Conservation (phyloP, 202 grass and related monocot genomes). For the Carex sylvatica region DNA sequence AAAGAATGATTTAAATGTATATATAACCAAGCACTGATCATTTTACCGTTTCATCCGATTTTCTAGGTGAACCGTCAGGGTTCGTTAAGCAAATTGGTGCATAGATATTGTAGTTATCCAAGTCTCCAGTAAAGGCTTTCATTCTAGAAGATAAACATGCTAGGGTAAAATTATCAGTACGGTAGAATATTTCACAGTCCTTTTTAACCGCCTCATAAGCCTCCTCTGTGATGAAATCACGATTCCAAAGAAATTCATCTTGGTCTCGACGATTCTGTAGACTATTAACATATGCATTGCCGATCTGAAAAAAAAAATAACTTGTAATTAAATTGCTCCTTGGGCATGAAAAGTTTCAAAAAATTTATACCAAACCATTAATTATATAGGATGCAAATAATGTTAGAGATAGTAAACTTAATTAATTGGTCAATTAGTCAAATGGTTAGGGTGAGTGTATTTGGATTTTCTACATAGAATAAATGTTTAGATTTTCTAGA, state of each 20-base stretch:
- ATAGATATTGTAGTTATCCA: conserved; percentile 47
- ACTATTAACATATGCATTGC: conserved; percentile 39
- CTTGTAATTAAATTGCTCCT: background rate
- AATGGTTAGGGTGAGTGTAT: too few species aligned
- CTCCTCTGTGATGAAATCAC: conserved; percentile 67
- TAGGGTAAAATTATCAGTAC: background rate
- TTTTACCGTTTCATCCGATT: conserved; percentile 21
- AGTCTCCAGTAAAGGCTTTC: background rate
- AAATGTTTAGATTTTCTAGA: too few species aligned
- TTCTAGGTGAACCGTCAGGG: conserved; percentile 13
- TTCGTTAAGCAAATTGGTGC: conserved; percentile 38
- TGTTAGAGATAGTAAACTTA: too few species aligned
- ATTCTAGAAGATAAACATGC: background rate
- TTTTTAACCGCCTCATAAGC: conserved; percentile 23
- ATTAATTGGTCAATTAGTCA: too few species aligned
- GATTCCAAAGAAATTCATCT: conserved; percentile 46
- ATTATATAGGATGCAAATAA: too few species aligned
- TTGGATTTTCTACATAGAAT: too few species aligned
- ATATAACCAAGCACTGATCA: background rate
- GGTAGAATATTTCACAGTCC: conserved; percentile 37
- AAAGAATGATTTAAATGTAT: background rate
- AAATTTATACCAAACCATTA: background rate
- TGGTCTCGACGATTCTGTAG: conserved; percentile 8
- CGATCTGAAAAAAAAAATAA: conserved; percentile 33
- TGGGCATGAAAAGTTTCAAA: background rate